phyloP scores from a whole-genome alignment of 139 green algal species.

The Chlamydomonas schloesseri region DNA sequence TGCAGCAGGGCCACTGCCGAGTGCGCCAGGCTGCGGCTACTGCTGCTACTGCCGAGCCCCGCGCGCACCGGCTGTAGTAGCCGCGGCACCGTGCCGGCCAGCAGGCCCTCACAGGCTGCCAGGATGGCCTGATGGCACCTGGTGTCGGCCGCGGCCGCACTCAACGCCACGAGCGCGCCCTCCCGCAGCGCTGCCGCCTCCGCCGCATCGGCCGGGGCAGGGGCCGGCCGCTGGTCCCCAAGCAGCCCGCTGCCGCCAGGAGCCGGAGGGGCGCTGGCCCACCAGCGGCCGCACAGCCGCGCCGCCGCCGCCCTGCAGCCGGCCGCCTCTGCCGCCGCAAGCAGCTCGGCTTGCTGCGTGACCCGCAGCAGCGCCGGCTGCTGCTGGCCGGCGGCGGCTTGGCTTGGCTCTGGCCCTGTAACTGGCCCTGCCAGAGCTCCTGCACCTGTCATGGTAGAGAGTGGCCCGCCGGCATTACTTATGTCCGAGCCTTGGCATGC shows the following conservation, averaged over 20 bases:
- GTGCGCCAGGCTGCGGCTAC: not conserved
- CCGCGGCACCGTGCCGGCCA: not conserved
- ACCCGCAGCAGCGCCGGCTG: too few species aligned
- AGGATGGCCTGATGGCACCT: not conserved
- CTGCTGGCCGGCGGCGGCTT: too few species aligned
- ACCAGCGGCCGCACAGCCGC: not conserved
- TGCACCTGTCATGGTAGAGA: too few species aligned
- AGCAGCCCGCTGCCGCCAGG: too few species aligned
- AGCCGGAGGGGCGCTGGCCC: too few species aligned
- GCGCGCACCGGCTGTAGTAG: too few species aligned
- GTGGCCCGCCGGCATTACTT: too few species aligned
- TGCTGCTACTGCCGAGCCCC: too few species aligned
- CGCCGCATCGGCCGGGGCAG: not conserved
- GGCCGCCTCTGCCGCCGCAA: not conserved
- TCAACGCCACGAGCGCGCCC: not conserved
- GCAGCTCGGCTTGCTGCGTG: not conserved
- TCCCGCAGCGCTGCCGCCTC: not conserved
- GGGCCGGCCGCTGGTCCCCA: too few species aligned
- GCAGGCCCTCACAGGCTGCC: not conserved
- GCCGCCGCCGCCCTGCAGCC: slow-evolving; percentile 3
- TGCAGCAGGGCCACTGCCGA: slow-evolving; percentile 1
- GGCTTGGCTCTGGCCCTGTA: too few species aligned
- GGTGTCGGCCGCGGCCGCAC: not conserved
- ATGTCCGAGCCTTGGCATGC: too few species aligned
- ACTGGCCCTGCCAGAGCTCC: not conserved